Base-by-base conservation (phyloP, 192 early-diverging fungal species). In the Coemansia sp. region DNA sequence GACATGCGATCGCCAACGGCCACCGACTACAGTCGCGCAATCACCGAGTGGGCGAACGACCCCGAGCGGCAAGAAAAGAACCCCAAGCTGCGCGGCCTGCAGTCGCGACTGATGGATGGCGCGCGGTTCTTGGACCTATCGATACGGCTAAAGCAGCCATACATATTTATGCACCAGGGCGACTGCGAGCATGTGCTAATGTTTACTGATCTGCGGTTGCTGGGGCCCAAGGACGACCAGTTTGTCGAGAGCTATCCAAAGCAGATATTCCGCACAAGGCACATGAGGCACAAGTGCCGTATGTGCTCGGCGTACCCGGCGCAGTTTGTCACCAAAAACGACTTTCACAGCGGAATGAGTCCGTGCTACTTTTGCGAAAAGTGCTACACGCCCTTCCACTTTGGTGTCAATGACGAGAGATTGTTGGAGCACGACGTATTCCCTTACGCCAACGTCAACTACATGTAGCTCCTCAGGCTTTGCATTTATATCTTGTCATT, bases 91-190 rank as follows among this genome's bases (percentile, higher is more conserved):
- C 53, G 58, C 4, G 72, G 72, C 3, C 70, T 87, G 18, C 59
- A 79, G 60, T 81, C 67, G 10, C 71, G 76, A 27, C 62, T 78
- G 29, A 87, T 91, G 90, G 76, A 83, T 34, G 82, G 85, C 15
- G 74, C 80, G 3, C 69, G 61, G 53, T 87, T 93, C 44, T 61
- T 72, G 29, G 87, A 90, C 38, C 67, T 93, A 17, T 76, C 83
- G 5, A 74, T 93, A 44, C 79, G 82, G 7, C 60, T 88, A 39
- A 83, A 86, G 43, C 68, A 83, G 41, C 87, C 87, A 4, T 93
- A 93, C 67, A 62, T 84, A 24, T 87, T 90, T 52, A 81, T 86
- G 9, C 91, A 93, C 60, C 90, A 91, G 74, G 91, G 87, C 32
- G 78, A 85, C 53, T 93, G 91, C 65, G 85, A 91, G 63, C 91